Evolutionary conservation across 257 asterid genomes (phyloP), one percentile per base, ranked within the genome.

Genomic region (Rubia yunnanensis): DNA sequence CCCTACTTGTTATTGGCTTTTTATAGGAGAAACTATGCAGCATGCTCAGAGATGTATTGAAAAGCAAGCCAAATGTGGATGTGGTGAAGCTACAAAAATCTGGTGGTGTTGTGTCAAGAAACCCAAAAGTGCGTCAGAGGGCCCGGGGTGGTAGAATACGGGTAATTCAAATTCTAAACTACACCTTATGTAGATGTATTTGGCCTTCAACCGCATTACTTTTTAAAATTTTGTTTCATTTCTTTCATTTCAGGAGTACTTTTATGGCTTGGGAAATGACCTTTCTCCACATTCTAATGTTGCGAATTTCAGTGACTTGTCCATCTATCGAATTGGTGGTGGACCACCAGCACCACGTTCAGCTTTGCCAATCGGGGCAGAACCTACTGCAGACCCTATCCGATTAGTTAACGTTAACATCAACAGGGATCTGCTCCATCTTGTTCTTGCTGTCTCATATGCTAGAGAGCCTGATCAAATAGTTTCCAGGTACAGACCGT

Each of bases 321-420:
- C 77, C 72, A 80, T 90, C 59, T 94, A 83, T 68, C 89, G 95
- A 67, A 62, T 90, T 10, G 99, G 97, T 22, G 97, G 99, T 49
- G 97, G 99, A 22, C 99, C 97, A 50, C 92, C 81, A 74, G 99
- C 97, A 70, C 97, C 99, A 52, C 95, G 96, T 53, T 94, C 99
- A 70, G 99, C 99, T 82, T 80, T 94, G 69, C 99, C 99, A 4
- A 86, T 78, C 69, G 99, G 99, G 15, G 95, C 99, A 32, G 97
- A 89, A 74, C 99, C 99, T 2, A 78, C 84, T 41, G 89, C 97
- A 4, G 95, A 94, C 58, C 99, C 96, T 55, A 81, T 87, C 38
- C 82, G 97, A 78, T 79, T 90, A 81, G 79, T 73, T 46, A 86
- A 85, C 11, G 96, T 90, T 60, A 83, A 15, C 71, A 73, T 83